Conservation (phyloP, 192 early-diverging fungal genomes). For the Spizellomyces punctatus region DNA sequence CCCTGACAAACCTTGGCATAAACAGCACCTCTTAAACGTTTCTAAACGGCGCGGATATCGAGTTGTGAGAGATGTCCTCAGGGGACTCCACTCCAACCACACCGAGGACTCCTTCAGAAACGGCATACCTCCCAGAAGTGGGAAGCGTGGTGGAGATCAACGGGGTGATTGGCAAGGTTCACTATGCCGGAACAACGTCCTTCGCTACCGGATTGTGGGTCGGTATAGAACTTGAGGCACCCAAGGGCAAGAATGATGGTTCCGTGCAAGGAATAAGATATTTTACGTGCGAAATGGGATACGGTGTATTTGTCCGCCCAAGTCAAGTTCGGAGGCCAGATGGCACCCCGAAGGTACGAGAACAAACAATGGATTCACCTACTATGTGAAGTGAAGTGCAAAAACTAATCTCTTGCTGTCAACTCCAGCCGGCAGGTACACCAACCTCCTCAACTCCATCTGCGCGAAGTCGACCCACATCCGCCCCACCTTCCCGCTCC, state of each 20-base stretch:
- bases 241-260: slow-evolving; percentile 54
- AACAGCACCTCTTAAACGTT: too few relatives aligned
- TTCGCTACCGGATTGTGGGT: slow-evolving; percentile 89
- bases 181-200: slow-evolving; percentile 79
- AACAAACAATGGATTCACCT: neutral
- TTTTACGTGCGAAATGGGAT: slow-evolving; percentile 38
- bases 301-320: slow-evolving; percentile 49
- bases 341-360: neutral
- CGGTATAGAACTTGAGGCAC: slow-evolving; percentile 82
- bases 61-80: too few relatives aligned
- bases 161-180: slow-evolving; percentile 58
- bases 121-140: neutral
- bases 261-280: slow-evolving; percentile 44
- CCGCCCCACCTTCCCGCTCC: neutral
- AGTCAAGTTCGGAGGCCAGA: slow-evolving; percentile 29
- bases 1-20: too few relatives aligned
- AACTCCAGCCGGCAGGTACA: neutral
- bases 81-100: too few relatives aligned
- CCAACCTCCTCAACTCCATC: neutral
- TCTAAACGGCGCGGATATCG: too few relatives aligned
- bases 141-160: slow-evolving; percentile 22
- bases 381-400: neutral
- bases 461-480: neutral
- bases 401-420: neutral
- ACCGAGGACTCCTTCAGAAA: too few relatives aligned